Conservation (phyloP, 83 land plant genomes). For the Thuja plicata region DNA sequence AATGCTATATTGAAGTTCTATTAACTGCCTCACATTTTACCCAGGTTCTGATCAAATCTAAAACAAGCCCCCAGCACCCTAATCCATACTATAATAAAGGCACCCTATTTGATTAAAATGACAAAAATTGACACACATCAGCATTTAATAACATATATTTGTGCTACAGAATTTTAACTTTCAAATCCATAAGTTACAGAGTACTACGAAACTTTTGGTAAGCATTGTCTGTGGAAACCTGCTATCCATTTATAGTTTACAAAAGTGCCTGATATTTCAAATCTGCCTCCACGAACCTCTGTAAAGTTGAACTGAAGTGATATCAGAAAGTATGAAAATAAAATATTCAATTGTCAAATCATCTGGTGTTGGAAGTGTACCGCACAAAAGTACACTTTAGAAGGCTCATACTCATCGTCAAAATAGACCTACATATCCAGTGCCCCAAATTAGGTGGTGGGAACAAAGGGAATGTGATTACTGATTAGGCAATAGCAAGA, state of each 20-base stretch:
- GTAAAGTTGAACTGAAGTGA: background rate
- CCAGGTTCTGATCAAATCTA: background rate
- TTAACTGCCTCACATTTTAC: background rate
- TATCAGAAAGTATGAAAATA: background rate
- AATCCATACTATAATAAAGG: background rate
- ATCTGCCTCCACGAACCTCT: background rate
- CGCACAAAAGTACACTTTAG: background rate
- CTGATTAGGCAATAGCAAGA: background rate
- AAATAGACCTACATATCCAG: background rate
- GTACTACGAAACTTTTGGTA: background rate
- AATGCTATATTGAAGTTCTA: background rate
- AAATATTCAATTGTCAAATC: background rate
- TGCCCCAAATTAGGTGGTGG: background rate
- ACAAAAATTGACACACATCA: background rate
- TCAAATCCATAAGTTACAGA: background rate
- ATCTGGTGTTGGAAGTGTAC: background rate
- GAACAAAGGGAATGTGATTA: background rate
- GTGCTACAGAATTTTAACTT: background rate
- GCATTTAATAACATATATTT: background rate
- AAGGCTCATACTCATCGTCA: background rate
- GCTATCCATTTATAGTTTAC: background rate
- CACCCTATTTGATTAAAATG: background rate
- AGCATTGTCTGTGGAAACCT: background rate
- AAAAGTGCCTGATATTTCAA: background rate
- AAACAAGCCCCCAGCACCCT: background rate